phyloP scores from a whole-genome alignment of 202 grass and related monocot species.

The Digitaria exilis region DNA sequence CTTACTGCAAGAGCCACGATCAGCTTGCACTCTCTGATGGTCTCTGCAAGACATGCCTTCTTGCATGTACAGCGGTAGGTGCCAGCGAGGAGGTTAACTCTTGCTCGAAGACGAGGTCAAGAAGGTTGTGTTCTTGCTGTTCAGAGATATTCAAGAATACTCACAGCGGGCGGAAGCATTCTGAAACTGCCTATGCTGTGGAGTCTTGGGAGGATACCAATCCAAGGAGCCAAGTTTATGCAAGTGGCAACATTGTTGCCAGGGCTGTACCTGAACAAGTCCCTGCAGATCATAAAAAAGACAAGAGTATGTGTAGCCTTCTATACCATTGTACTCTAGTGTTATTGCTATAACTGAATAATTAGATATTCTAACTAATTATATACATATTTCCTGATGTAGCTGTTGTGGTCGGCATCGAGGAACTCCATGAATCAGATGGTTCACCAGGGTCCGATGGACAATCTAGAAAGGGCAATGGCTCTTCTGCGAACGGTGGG shows the following conservation, averaged over 20 bases:
- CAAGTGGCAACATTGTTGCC: slow-evolving; percentile 27
- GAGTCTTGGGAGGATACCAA: slow-evolving; percentile 41
- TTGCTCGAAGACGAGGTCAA: slow-evolving; percentile 2
- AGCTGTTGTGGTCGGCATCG: slow-evolving; percentile 52
- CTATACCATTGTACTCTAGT: slow-evolving; percentile 9
- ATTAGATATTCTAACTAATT: slow-evolving; percentile 26
- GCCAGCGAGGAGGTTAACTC: not conserved
- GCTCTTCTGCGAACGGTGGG: slow-evolving; percentile 20
- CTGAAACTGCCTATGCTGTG: not conserved
- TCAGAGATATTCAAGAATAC: slow-evolving; percentile 42
- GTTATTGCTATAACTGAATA: not conserved
- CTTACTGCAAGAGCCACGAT: slow-evolving; percentile 61
- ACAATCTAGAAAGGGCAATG: slow-evolving; percentile 36
- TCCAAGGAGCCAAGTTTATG: slow-evolving; percentile 32
- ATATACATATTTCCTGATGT: slow-evolving; percentile 19
- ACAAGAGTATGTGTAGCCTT: slow-evolving; percentile 46
- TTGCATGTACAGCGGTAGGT: slow-evolving; percentile 31
- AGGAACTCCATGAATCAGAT: slow-evolving; percentile 59
- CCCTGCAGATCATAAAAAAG: slow-evolving; percentile 39
- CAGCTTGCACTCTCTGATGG: slow-evolving; percentile 53
- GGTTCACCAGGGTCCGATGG: slow-evolving; percentile 39
- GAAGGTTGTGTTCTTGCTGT: slow-evolving; percentile 65
- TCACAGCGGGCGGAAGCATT: not conserved
- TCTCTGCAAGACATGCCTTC: slow-evolving; percentile 63
- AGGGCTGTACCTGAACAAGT: slow-evolving; percentile 33